Conservation (phyloP, 2,329 filamentous ascomycete species). For the Phaeosphaeriaceae sp. region DNA sequence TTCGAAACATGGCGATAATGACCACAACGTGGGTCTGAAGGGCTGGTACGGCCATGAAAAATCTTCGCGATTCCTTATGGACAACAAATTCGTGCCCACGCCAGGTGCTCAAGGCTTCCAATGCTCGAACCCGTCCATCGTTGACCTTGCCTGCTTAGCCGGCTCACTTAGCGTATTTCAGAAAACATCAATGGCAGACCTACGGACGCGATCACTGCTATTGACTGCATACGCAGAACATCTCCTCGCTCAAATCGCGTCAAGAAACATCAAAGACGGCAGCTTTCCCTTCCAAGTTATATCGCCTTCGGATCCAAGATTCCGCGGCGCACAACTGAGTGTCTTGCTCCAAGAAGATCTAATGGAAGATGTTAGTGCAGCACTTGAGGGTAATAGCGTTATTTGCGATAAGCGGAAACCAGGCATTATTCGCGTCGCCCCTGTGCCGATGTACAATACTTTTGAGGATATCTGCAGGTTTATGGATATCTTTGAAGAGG, state of each 20-base stretch:
- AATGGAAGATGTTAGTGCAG: conserved; percentile 68
- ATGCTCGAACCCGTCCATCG: conserved; percentile 79
- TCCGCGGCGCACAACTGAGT: conserved; percentile 82
- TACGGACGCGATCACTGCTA: conserved; percentile 73
- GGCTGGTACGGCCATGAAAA: conserved; percentile 92
- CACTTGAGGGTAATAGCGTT: conserved; percentile 71
- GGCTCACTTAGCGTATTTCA: conserved; percentile 77
- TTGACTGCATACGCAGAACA: conserved; percentile 70
- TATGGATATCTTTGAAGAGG: conserved; percentile 56
- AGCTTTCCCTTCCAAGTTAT: conserved; percentile 58
- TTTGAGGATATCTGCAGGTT: conserved; percentile 69
- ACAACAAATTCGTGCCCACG: conserved; percentile 77
- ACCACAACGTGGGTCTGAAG: conserved; percentile 69
- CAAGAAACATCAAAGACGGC: conserved; percentile 26
- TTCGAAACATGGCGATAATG: conserved; percentile 69
- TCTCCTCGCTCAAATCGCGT: conserved; percentile 31
- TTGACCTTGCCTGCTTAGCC: conserved; percentile 78
- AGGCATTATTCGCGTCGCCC: conserved; percentile 82
- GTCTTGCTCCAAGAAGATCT: conserved; percentile 71
- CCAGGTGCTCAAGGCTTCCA: conserved; percentile 81
- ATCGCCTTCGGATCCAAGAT: conserved; percentile 70
- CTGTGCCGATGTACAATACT: conserved; percentile 81
- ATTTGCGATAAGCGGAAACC: conserved; percentile 85
- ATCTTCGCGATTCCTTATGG: conserved; percentile 79
- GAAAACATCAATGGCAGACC: conserved; percentile 69